Evolutionary conservation across 1,284 basidiomycete species (phyloP), one percentile per base, ranked within the genome.

Genomic region (Agaricales sp.): DNA sequence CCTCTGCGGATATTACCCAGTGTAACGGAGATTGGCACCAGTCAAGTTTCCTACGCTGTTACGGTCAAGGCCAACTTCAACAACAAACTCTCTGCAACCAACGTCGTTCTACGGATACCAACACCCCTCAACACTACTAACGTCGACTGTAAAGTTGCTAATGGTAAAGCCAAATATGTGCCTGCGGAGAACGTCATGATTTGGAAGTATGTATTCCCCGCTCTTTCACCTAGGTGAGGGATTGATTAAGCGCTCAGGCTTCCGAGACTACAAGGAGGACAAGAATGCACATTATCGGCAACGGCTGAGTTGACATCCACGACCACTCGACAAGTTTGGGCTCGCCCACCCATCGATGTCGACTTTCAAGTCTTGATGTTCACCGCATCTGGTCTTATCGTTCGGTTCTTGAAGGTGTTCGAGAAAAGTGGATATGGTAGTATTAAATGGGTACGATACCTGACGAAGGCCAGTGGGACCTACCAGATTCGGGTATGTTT

Each of bases 301-400:
- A 82, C 87, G 18, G 94, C 92, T 2, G 78, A 80, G 30, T 70
- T 97, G 47, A 90, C 92, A 1, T 81, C 81, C 51, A 95, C 89
- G 18, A 97, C 94, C 0, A 78, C 80, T 51, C 81, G 88, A 41
- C 93, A 97, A 75, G 82, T 93, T 1, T 99, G 96, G 96, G 92
- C 92, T 8, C 76, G 95, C 46, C 95, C 96, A 8, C 96, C 96
- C 3, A 98, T 99, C 60, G 91, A 96, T 59, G 82, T 99, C 52
- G 94, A 99, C 67, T 99, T 99, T 68, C 82, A 93, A 69, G 95
- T 99, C 51, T 75, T 99, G 59, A 99, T 99, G 95, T 93, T 97
- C 67, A 98, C 95, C 0, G 79, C 94, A 3, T 97, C 93, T 4
- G 96, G 96, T 0, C 66, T 99, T 57, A 84, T 96, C 48, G 96